These are phyloP conservation scores for Candida schatavii DNA, from an alignment of 805 yeast genomes.

Conservation along the genomic window DNA sequence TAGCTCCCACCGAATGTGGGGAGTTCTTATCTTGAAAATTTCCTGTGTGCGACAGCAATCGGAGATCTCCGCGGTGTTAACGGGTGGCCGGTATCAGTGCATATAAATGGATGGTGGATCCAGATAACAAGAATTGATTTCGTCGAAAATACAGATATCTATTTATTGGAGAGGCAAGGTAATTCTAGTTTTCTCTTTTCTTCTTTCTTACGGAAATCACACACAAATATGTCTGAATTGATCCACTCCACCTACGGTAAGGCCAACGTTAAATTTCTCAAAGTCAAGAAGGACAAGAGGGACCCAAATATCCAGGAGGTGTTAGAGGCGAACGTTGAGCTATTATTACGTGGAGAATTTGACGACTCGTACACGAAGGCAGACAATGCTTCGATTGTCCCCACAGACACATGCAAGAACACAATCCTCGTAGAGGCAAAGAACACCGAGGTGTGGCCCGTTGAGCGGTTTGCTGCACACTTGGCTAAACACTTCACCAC, in stretches of 20 bases:
- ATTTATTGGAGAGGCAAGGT: too few species aligned
- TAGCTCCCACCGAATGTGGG: too few species aligned
- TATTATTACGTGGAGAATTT: slow-evolving; percentile 73
- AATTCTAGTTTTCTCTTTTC: too few species aligned
- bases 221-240: slow-evolving; percentile 14
- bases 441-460: slow-evolving; percentile 82
- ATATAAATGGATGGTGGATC: too few species aligned
- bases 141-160: too few species aligned
- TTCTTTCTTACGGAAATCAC: background rate
- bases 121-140: too few species aligned
- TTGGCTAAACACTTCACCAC: slow-evolving; percentile 76
- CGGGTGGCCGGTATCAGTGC: background rate
- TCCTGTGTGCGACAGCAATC: slow-evolving; percentile 1
- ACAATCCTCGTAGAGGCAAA: slow-evolving; percentile 83
- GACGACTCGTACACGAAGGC: slow-evolving; percentile 83
- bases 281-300: slow-evolving; percentile 74
- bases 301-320: slow-evolving; percentile 77
- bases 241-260: slow-evolving; percentile 77
- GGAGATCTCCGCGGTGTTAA: slow-evolving; percentile 2
- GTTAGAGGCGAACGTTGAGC: slow-evolving; percentile 79
- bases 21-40: too few species aligned
- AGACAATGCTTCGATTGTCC: slow-evolving; percentile 85
- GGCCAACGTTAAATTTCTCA: slow-evolving; percentile 87
- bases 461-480: slow-evolving; percentile 85
- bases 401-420: slow-evolving; percentile 92